Base-by-base conservation (phyloP, 176 grass and related monocot species). In the Eragrostis curvula region DNA sequence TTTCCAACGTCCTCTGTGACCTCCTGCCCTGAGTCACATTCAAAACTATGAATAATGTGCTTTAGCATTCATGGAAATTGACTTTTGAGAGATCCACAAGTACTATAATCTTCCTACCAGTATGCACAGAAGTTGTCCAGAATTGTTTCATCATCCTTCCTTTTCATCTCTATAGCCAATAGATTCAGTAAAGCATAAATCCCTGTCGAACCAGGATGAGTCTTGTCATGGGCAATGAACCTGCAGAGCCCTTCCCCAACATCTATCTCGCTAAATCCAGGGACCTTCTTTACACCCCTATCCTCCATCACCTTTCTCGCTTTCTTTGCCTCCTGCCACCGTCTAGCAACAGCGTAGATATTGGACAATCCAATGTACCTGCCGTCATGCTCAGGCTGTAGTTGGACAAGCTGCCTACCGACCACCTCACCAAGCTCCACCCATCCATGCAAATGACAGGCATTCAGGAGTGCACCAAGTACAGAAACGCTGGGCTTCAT, bases 261-360 rank as follows among this genome's bases (percentile, higher is more conserved):
- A 84, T 89, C 85, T 81, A 91, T 92, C 92, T 94, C 92, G 17
- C 89, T 92, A 81, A 80, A 95, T 16, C 87, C 87, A n/a, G 87
- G 74, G 52, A 79, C 46, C 79, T 85, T 95, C 71, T 82, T 92
- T 56, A 95, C 81, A 30, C 89, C 82, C 75, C 84, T 87, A 52
- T 83, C 85, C 74, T 87, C 87, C 89, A 92, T 95, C 12, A 61
- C 78, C 52, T 88, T 91, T 74, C 92, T 87, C 12, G 83, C 80
- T 68, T 64, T 71, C 78, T 86, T 89, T 12, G 84, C 93, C 58
- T 95, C 93, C n/a, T 90, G 78, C 93, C 89, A 92, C 77, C 74
- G 25, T 66, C 64, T 77, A 49, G 89, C 86, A 74, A 91, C 72
- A 27, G 89, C 84, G 11, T 94, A 91, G 14, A 94, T 91, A 85